phyloP scores from a whole-genome alignment of 2,329 filamentous ascomycete genomes.

The Scedosporium apiospermum region DNA sequence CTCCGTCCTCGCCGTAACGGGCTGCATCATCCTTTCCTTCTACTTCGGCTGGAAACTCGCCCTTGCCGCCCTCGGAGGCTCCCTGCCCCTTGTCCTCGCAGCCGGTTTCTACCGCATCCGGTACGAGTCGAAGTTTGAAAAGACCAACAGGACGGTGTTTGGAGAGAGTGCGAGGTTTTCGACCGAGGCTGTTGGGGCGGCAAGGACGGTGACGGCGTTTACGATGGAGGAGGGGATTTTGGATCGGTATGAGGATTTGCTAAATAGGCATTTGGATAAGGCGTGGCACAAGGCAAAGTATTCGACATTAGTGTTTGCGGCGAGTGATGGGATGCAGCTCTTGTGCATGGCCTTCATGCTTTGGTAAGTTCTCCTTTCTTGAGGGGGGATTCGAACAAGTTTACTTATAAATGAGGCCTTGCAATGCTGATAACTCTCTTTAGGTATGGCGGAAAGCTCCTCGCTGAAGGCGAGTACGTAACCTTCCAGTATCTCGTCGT shows the following conservation, averaged over 20 bases:
- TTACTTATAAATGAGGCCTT: too few relatives aligned
- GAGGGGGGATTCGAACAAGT: too few relatives aligned
- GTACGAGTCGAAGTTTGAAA: slow-evolving; percentile 6
- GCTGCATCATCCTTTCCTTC: slow-evolving; percentile 19
- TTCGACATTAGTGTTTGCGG: slow-evolving; percentile 6
- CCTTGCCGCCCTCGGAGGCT: slow-evolving; percentile 25
- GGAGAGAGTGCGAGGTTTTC: slow-evolving; percentile 8
- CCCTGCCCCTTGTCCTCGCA: slow-evolving; percentile 22
- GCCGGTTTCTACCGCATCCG: slow-evolving; percentile 40
- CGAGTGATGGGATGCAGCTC: slow-evolving; percentile 9
- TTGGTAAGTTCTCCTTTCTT: slow-evolving; percentile 3
- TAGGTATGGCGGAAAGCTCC: slow-evolving; percentile 8
- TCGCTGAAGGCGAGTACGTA: slow-evolving; percentile 7
- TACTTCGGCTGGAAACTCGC: slow-evolving; percentile 27
- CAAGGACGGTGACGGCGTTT: slow-evolving; percentile 16
- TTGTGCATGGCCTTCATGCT: slow-evolving; percentile 12
- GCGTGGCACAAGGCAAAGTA: slow-evolving; percentile 3
- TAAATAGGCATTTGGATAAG: slow-evolving; percentile 6
- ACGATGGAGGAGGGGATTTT: slow-evolving; percentile 16
- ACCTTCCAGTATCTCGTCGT: slow-evolving; percentile 11
- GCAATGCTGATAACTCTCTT: neutral
- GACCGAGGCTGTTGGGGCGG: slow-evolving; percentile 6
- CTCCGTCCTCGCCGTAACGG: slow-evolving; percentile 19
- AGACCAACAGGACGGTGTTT: slow-evolving; percentile 6
- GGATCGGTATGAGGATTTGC: slow-evolving; percentile 6